Evolutionary conservation across 164 flowering plant genomes (phyloP).

Genomic region (Chimonanthus praecox): DNA sequence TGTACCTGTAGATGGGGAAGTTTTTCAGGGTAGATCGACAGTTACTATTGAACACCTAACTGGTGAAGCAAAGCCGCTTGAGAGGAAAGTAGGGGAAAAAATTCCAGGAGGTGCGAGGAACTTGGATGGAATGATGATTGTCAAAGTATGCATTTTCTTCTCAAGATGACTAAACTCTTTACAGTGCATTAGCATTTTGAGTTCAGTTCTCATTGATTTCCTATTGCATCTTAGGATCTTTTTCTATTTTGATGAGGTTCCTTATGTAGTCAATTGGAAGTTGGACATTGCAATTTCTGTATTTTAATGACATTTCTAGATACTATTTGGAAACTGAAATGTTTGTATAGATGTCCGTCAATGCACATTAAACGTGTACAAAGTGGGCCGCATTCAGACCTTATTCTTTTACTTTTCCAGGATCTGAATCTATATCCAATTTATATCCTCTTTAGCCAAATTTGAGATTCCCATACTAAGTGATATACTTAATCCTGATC

Average conservation of each 20-base stretch:
- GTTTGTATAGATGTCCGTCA: no score
- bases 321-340: no score
- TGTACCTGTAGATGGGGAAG: slow-evolving; percentile 95
- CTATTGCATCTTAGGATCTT: background rate
- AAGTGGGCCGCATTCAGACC: no score
- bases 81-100: slow-evolving; percentile 68
- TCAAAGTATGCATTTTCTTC: slow-evolving; percentile 49
- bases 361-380: no score
- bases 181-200: background rate
- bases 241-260: background rate
- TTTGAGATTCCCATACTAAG: no score
- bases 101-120: slow-evolving; percentile 98
- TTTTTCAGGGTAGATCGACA: slow-evolving; percentile 83
- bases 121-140: slow-evolving; percentile 91
- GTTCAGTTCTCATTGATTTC: background rate
- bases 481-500: no score
- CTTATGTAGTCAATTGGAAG: background rate
- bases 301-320: background rate
- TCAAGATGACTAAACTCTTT: background rate
- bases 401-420: no score
- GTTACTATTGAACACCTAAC: slow-evolving; percentile 93
- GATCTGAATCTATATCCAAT: no score
- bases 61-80: slow-evolving; percentile 93
- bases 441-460: no score
- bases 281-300: background rate